Conservation (phyloP, 2,329 filamentous ascomycete genomes). For the Xylariomycetidae sp. region DNA sequence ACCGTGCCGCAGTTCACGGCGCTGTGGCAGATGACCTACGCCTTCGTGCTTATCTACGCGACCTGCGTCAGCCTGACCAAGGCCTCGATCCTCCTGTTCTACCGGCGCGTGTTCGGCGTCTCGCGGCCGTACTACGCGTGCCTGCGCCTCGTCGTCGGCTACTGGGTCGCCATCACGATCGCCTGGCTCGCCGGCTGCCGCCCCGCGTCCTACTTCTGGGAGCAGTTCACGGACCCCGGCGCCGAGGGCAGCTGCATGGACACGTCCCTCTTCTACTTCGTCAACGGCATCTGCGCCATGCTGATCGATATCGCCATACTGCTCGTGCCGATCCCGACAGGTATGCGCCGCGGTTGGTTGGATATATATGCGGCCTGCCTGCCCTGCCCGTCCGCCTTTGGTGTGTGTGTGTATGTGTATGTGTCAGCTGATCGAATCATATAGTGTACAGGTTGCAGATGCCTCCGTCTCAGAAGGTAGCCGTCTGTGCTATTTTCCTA, state of each 20-base stretch:
- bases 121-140: constrained; percentile 17
- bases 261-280: constrained; percentile 19
- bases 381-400: too few species aligned
- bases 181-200: constrained; percentile 17
- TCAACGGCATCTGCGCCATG: constrained; percentile 23
- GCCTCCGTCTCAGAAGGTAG: constrained; percentile 20
- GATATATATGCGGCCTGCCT: too few species aligned
- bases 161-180: constrained; percentile 20
- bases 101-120: constrained; percentile 26
- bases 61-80: constrained; percentile 25
- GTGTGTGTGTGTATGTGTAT: too few species aligned
- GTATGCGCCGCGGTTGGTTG: too few species aligned
- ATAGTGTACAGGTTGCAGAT: constrained; percentile 28
- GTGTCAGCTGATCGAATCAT: too few species aligned
- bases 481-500: constrained; percentile 24
- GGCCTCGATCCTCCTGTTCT: constrained; percentile 27
- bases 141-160: constrained; percentile 16
- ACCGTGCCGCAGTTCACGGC: too few species aligned
- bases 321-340: constrained; percentile 23
- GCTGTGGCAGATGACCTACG: constrained; percentile 27
- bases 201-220: constrained; percentile 21
- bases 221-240: constrained; percentile 16
- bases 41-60: constrained; percentile 27
- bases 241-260: constrained; percentile 22
- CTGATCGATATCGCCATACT: constrained; percentile 27